A percentile compares a stretch with the other conserved stretches of the same genome.
Conservation (phyloP, 2,329 filamentous ascomycete species). For the Diaporthe aspalathi region DNA sequence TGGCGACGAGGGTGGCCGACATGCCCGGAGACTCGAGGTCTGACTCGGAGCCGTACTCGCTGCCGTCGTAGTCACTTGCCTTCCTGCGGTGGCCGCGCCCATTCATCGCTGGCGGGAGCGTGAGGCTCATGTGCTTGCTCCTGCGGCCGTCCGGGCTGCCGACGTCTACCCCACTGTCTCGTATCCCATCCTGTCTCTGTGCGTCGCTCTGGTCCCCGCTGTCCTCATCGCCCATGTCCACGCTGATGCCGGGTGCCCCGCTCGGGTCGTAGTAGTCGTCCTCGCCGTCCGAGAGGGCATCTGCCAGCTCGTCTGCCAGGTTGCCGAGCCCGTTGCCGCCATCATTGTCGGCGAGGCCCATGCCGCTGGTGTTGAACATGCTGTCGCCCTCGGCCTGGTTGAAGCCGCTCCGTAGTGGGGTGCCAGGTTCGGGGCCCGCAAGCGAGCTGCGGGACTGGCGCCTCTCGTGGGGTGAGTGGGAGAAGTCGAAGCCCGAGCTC, state of each 20-base stretch:
- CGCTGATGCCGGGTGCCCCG: slow-evolving; percentile 52
- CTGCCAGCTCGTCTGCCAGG: slow-evolving; percentile 83
- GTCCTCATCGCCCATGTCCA: slow-evolving; percentile 43
- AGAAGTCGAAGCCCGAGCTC: slow-evolving; percentile 65
- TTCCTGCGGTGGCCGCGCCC: slow-evolving; percentile 62
- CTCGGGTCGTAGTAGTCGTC: slow-evolving; percentile 62
- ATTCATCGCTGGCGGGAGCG: slow-evolving; percentile 55
- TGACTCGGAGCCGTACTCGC: slow-evolving; percentile 79
- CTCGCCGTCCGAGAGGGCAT: slow-evolving; percentile 75
- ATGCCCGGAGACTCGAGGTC: slow-evolving; percentile 78
- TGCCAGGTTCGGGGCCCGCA: slow-evolving; percentile 54
- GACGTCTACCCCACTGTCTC: slow-evolving; percentile 58
- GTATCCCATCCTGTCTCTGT: slow-evolving; percentile 47
- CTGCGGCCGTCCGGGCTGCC: slow-evolving; percentile 45
- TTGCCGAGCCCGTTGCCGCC: slow-evolving; percentile 75
- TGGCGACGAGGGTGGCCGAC: slow-evolving; percentile 72
- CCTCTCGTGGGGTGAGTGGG: slow-evolving; percentile 58
- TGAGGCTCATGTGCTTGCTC: slow-evolving; percentile 55
- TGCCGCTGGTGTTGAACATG: slow-evolving; percentile 55
- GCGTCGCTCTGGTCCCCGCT: slow-evolving; percentile 32
- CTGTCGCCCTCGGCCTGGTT: slow-evolving; percentile 60
- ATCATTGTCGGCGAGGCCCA: slow-evolving; percentile 52
- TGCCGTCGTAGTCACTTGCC: slow-evolving; percentile 75
- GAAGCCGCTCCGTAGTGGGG: slow-evolving; percentile 61
- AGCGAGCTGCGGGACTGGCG: slow-evolving; percentile 57